Evolutionary conservation across 1,284 basidiomycete species (phyloP), one percentile per base, ranked within the genome.

Genomic region (Exsudoporus floridanus): DNA sequence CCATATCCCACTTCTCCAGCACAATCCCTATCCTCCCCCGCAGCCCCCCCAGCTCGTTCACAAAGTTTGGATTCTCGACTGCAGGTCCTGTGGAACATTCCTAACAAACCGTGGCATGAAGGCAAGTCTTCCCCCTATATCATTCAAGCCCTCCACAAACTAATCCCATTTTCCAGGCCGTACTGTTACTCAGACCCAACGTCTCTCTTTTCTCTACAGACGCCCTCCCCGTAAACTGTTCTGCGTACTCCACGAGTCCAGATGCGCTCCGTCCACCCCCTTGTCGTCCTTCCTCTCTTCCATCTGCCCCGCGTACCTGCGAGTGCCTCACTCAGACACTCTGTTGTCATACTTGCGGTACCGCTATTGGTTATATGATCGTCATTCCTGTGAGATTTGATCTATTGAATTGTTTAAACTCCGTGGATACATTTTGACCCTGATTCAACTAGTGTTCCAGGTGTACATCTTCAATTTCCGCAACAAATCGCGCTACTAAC

Each of bases 101-200:
- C 70, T 92, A 43, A 88, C 88, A 18, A 91, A 93, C 67, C 80
- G 91, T 18, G 90, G 86, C 45, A 92, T 93, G 90, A 89, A 89
- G 78, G 88, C 83, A 60, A 64, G 77, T 73, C 42, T 23, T 42
- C 43, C 34, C 48, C 35, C 44, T 40, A 33, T 46, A 34, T 50
- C 44, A 30, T 38, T 19, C 49, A 40, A 13, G 5, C 28, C 12
- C 10, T 38, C 35, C 28, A 34, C 21, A 42, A 37, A 18, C 60
- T 69, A 25, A 68, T 35, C 25, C 19, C 4, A 44, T 46, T 36
- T 23, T 46, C 33, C 63, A 91, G 89, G 91, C 90, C 40, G 90
- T 93, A 35, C 77, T 94, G 16, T 77, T 94, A 28, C 78, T 94
- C 55, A 83, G 86, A 57, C 91, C 91, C 4, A 86, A 87, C 56